Evolutionary conservation across 345 rosid genomes (phyloP).

Genomic region (Gossypium mustelinum): DNA sequence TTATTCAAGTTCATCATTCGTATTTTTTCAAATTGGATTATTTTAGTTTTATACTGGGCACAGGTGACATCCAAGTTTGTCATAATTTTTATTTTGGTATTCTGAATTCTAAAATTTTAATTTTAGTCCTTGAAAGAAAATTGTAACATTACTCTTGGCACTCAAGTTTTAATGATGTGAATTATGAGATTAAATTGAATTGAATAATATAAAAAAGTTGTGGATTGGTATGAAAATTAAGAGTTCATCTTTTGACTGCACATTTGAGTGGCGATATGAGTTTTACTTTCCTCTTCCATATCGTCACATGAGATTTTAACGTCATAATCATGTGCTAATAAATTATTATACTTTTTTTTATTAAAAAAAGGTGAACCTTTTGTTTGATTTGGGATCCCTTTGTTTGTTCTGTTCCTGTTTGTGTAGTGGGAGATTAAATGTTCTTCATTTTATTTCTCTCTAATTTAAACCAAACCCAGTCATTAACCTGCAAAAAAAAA

Average conservation of each 20-base stretch:
- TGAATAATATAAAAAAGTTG: no score
- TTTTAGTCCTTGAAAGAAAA: no score
- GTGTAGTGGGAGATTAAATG: constrained; percentile 22
- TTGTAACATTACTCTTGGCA: no score
- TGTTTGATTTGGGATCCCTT: constrained; percentile 21
- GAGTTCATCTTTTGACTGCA: neutral
- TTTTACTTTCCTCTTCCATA: neutral
- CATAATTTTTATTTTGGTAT: no score
- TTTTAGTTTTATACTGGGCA: no score
- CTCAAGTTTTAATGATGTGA: no score
- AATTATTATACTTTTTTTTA: neutral
- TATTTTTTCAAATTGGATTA: no score
- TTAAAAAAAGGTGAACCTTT: neutral
- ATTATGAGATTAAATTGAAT: no score
- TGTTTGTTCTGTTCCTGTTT: constrained; percentile 40
- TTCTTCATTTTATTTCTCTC: constrained; percentile 10
- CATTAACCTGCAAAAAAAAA: neutral
- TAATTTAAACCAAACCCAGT: constrained; percentile 20
- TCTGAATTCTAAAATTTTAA: no score
- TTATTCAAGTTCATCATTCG: no score
- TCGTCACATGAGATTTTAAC: neutral
- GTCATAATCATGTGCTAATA: neutral
- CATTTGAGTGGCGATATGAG: neutral
- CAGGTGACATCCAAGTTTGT: no score
- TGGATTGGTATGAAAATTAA: no score